Evolutionary conservation across 768 basidiomycete species (phyloP), one percentile per base, ranked within the genome.

Genomic region (Crassisporium funariophilum): DNA sequence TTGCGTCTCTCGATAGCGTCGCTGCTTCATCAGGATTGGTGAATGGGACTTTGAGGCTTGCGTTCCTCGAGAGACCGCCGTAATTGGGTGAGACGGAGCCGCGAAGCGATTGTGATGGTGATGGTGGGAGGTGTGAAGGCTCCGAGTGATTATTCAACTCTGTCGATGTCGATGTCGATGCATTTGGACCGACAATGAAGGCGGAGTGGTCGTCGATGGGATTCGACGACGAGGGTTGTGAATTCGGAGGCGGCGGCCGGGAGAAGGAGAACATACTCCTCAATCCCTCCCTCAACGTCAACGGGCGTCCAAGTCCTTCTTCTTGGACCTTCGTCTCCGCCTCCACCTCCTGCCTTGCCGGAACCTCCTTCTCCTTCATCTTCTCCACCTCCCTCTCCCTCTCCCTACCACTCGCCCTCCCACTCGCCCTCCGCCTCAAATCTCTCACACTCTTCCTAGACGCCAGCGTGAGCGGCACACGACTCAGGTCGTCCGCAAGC

Each of bases 401-500:
- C 10, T 46, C 40, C 35, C n/a, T 12, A 15, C 19, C 27, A 7
- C 20, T 35, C 4, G 50, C 50, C 17, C 45, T 42, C 19, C 52
- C 56, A 52, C 60, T 65, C 8, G 60, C 66, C 35, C 60, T 60
- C 41, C 61, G 53, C 27, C 65, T 57, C 21, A 75, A 55, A 54
- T 74, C 70, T 22, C 73, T 68, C 46, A 77, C 61, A 46, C 70
- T 71, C 42, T 67, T 67, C 39, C 66, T 71, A 8, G 71, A 71
- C 16, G 66, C 62, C 40, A 74, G 63, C 8, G 73, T 62, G n/a
- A 79, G 66, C 2, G 77, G 72, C 33, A 74, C 66, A 8, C 62
- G 64, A 10, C 75, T 76, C 7, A 78, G 64, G 54, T 80, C 79
- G 35, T 76, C 72, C 2, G 85, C 87, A 5, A 88, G 76, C 84